These are phyloP conservation scores for Aspergillus novofumigatus DNA, from an alignment of 2,329 filamentous ascomycete species.

Conservation along the genomic window DNA sequence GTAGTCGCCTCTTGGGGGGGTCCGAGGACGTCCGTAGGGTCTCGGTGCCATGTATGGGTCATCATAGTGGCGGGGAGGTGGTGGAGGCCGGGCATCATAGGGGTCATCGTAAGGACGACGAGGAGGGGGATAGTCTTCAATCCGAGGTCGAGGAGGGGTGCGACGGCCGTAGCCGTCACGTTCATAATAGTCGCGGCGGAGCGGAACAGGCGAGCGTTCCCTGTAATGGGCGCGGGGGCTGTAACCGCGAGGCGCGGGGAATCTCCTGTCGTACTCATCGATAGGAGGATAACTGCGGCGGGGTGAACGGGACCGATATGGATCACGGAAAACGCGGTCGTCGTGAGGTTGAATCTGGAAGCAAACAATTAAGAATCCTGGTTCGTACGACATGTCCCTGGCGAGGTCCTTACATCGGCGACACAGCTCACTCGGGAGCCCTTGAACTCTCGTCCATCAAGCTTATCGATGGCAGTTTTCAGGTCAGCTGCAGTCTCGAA, in stretches of 20 bases:
- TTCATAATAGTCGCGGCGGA: slow-evolving; percentile 78
- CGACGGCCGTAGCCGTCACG: slow-evolving; percentile 73
- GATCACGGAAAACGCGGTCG: slow-evolving; percentile 66
- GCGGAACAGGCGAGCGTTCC: slow-evolving; percentile 70
- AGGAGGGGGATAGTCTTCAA: slow-evolving; percentile 69
- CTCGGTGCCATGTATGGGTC: slow-evolving; percentile 57
- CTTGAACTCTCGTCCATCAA: slow-evolving; percentile 91
- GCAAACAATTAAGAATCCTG: slow-evolving; percentile 20
- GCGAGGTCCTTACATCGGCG: slow-evolving; percentile 66
- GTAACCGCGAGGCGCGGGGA: slow-evolving; percentile 73
- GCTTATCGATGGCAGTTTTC: slow-evolving; percentile 87
- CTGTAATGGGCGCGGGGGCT: slow-evolving; percentile 83
- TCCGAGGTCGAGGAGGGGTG: slow-evolving; percentile 71
- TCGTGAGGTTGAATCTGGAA: slow-evolving; percentile 63
- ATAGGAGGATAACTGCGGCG: slow-evolving; percentile 62
- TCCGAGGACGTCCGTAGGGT: slow-evolving; percentile 49
- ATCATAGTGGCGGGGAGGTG: slow-evolving; percentile 52
- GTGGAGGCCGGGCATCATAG: slow-evolving; percentile 51
- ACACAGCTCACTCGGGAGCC: slow-evolving; percentile 79
- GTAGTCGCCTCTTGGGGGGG: slow-evolving; percentile 39
- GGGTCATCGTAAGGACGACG: slow-evolving; percentile 58
- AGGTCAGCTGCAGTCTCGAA: slow-evolving; percentile 91
- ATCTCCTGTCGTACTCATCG: slow-evolving; percentile 81
- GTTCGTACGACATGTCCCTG: slow-evolving; percentile 19
- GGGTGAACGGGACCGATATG: slow-evolving; percentile 76